A percentile compares a stretch with the other conserved stretches of the same genome.
phyloP scores from a whole-genome alignment of 306 rosid species.

The Quercus berberidifolia region DNA sequence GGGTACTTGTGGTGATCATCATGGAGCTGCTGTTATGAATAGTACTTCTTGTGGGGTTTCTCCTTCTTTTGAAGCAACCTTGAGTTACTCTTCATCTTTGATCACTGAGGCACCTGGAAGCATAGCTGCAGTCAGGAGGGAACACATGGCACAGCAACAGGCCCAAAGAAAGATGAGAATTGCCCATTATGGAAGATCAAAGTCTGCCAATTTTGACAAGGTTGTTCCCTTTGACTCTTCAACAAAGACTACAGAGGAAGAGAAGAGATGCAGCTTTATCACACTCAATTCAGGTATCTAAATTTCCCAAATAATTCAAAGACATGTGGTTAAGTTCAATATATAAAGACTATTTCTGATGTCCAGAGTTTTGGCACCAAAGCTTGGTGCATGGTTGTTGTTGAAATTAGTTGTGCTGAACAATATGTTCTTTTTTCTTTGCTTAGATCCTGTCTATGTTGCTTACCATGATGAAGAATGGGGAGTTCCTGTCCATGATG shows the following conservation, averaged over 20 bases:
- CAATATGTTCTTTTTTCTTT: slow-evolving; percentile 17
- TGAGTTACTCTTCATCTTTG: slow-evolving; percentile 72
- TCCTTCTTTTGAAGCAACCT: slow-evolving; percentile 45
- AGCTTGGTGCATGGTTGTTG: too few relatives aligned
- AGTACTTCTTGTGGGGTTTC: slow-evolving; percentile 8
- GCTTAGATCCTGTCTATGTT: slow-evolving; percentile 81
- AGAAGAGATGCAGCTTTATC: slow-evolving; percentile 89
- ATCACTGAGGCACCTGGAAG: slow-evolving; percentile 94
- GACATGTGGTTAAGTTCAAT: too few relatives aligned
- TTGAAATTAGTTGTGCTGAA: slow-evolving; percentile 1
- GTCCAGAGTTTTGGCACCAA: too few relatives aligned
- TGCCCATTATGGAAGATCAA: slow-evolving; percentile 97
- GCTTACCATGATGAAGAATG: slow-evolving; percentile 99
- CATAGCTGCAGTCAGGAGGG: slow-evolving; percentile 90
- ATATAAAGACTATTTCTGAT: too few relatives aligned
- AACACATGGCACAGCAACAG: slow-evolving; percentile 85
- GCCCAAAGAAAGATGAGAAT: slow-evolving; percentile 87
- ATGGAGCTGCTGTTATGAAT: slow-evolving; percentile 12
- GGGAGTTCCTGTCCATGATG: slow-evolving; percentile 99
- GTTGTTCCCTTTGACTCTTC: slow-evolving; percentile 51
- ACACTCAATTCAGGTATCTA: slow-evolving; percentile 79
- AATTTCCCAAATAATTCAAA: neutral
- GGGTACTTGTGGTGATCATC: slow-evolving; percentile 22
- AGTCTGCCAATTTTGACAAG: slow-evolving; percentile 78
- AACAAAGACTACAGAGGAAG: slow-evolving; percentile 48